Percentiles rank a stretch among this genome's conserved stretches.
Evolutionary conservation across 1,139 yeast genomes (phyloP).

Genomic region (Yamadazyma sp.): DNA sequence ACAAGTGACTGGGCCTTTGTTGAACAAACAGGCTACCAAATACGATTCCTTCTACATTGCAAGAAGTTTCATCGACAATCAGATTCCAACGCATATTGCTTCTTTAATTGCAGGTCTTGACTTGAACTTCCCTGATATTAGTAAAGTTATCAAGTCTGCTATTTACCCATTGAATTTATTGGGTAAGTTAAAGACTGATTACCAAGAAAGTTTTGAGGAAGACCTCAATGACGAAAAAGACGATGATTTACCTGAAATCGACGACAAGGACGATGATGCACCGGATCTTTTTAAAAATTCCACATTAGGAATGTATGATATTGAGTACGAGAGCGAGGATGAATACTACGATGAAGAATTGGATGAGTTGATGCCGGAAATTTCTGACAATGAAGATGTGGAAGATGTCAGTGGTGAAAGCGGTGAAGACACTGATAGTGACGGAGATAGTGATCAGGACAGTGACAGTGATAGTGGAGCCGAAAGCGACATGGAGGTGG

Average conservation of each 20-base stretch:
- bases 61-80: slow-evolving; percentile 64
- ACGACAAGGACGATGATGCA: slow-evolving; percentile 72
- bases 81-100: slow-evolving; percentile 58
- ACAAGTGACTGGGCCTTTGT: slow-evolving; percentile 42
- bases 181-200: slow-evolving; percentile 60
- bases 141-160: slow-evolving; percentile 55
- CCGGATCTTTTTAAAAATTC: slow-evolving; percentile 86
- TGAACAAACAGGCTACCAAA: slow-evolving; percentile 49
- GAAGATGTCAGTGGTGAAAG: slow-evolving; percentile 18
- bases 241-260: slow-evolving; percentile 28
- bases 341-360: slow-evolving; percentile 28
- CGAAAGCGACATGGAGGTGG: slow-evolving; percentile 12
- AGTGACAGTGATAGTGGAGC: slow-evolving; percentile 12
- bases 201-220: slow-evolving; percentile 56
- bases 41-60: slow-evolving; percentile 63
- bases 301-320: slow-evolving; percentile 91
- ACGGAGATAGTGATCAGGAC: slow-evolving; percentile 4
- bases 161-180: slow-evolving; percentile 62
- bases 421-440: slow-evolving; percentile 12
- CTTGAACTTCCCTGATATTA: slow-evolving; percentile 67
- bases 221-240: slow-evolving; percentile 41
- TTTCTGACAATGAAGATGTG: slow-evolving; percentile 24
- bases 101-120: slow-evolving; percentile 62
- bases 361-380: slow-evolving; percentile 34
- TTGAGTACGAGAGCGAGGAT: slow-evolving; percentile 68